Percentiles rank a stretch among this genome's conserved stretches.
phyloP scores from a whole-genome alignment of 179 eudicot species.

The Pouteria campechiana region DNA sequence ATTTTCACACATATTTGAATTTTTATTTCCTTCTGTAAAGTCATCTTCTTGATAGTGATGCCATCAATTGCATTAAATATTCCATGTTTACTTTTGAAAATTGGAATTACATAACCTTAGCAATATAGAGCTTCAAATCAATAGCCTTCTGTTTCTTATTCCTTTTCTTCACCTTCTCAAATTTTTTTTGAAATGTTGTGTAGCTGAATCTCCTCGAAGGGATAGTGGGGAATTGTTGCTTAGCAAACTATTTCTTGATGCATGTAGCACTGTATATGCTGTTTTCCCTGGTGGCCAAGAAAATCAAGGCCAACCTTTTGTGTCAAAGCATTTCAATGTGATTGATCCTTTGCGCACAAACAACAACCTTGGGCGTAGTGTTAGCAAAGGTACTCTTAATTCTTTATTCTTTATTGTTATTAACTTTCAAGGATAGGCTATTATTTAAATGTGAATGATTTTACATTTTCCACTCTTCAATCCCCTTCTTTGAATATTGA shows the following conservation, averaged over 20 bases:
- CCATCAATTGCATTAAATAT: no score
- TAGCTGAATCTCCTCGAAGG: constrained; percentile 47
- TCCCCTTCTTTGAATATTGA: no score
- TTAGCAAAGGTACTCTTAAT: constrained; percentile 53
- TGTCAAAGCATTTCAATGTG: constrained; percentile 38
- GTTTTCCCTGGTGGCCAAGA: constrained; percentile 30
- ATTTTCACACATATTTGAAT: no score
- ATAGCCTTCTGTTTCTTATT: neutral
- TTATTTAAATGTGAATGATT: neutral
- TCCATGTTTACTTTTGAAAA: neutral
- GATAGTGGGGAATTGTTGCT: constrained; percentile 43
- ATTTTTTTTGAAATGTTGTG: constrained; percentile 4
- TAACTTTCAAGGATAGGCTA: no score
- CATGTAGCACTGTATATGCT: constrained; percentile 37
- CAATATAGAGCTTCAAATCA: neutral
- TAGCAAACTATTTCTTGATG: constrained; percentile 32
- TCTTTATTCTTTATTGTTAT: no score
- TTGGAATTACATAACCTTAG: neutral
- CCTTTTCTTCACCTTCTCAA: no score
- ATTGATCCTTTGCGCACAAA: constrained; percentile 45
- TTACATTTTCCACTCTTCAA: neutral
- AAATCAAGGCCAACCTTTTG: constrained; percentile 23
- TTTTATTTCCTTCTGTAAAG: no score
- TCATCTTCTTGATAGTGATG: no score
- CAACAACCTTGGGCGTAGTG: constrained; percentile 65